Evolutionary conservation across 2,329 filamentous ascomycete genomes (phyloP).

Genomic region (Nannizziopsis barbatae): DNA sequence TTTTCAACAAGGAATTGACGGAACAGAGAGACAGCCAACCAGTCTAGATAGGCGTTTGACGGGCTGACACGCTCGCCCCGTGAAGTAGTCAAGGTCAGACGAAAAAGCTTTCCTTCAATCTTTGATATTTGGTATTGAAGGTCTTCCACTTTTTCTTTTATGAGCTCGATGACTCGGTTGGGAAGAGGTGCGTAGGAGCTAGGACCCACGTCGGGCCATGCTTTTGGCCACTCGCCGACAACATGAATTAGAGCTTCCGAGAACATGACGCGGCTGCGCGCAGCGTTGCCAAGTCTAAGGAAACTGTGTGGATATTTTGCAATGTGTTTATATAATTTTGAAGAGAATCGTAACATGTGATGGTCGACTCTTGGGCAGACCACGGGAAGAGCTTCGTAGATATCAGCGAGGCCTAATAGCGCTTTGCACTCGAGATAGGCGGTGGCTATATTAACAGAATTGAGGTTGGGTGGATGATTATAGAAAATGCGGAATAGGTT

Average conservation of each 20-base stretch:
- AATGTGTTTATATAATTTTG: slow-evolving; percentile 86
- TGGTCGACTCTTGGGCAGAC: slow-evolving; percentile 86
- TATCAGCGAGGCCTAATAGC: slow-evolving; percentile 76
- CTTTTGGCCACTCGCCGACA: slow-evolving; percentile 83
- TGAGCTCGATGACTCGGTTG: slow-evolving; percentile 67
- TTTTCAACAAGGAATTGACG: slow-evolving; percentile 89
- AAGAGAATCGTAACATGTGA: slow-evolving; percentile 84
- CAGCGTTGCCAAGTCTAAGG: slow-evolving; percentile 75
- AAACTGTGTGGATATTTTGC: slow-evolving; percentile 92
- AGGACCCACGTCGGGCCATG: slow-evolving; percentile 60
- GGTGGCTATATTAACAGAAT: slow-evolving; percentile 77
- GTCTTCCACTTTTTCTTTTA: slow-evolving; percentile 91
- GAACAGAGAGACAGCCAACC: slow-evolving; percentile 78
- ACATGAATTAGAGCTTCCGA: slow-evolving; percentile 85
- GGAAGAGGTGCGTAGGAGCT: slow-evolving; percentile 49
- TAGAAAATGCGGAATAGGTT: slow-evolving; percentile 95
- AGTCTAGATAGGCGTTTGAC: slow-evolving; percentile 70
- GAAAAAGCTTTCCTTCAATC: slow-evolving; percentile 71
- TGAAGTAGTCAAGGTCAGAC: slow-evolving; percentile 64
- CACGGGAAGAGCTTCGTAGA: slow-evolving; percentile 81
- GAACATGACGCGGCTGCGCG: slow-evolving; percentile 71
- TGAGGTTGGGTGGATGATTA: slow-evolving; percentile 73
- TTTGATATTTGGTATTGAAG: slow-evolving; percentile 70
- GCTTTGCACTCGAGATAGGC: slow-evolving; percentile 92
- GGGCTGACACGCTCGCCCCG: slow-evolving; percentile 75